phyloP scores from a whole-genome alignment of 73 alveolate genomes.

The Paramecium octaurelia region DNA sequence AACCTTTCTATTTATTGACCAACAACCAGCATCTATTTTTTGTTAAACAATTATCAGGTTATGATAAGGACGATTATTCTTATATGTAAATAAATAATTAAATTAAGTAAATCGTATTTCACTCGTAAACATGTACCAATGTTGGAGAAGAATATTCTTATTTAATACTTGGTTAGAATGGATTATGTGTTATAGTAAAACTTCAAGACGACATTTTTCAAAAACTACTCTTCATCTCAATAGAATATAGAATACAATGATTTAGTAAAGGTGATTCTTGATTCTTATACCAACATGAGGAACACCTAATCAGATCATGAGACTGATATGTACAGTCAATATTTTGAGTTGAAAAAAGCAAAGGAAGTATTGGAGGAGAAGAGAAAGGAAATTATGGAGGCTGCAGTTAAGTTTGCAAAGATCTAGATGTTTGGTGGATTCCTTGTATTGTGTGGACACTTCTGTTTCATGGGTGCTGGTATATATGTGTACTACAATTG shows the following conservation, averaged over 20 bases:
- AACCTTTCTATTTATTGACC: conserved; percentile 32
- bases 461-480: conserved; percentile 70
- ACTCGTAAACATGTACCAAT: background rate
- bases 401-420: background rate
- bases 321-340: background rate
- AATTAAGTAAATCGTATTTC: conserved; percentile 9
- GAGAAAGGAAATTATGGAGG: background rate
- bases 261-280: background rate
- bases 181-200: background rate
- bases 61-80: conserved; percentile 43
- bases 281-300: background rate
- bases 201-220: background rate
- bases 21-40: background rate
- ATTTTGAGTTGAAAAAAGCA: background rate
- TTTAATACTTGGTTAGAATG: conserved; percentile 14
- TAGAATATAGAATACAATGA: background rate
- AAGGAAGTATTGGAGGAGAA: background rate
- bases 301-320: conserved; percentile 25
- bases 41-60: background rate
- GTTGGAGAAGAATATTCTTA: background rate
- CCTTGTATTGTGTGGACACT: conserved; percentile 57
- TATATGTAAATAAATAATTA: conserved; percentile 7
- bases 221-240: background rate
- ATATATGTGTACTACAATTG: conserved; percentile 67
- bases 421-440: conserved; percentile 38